Base-by-base conservation (phyloP, 2,329 filamentous ascomycete species). In the Didymella pomorum region DNA sequence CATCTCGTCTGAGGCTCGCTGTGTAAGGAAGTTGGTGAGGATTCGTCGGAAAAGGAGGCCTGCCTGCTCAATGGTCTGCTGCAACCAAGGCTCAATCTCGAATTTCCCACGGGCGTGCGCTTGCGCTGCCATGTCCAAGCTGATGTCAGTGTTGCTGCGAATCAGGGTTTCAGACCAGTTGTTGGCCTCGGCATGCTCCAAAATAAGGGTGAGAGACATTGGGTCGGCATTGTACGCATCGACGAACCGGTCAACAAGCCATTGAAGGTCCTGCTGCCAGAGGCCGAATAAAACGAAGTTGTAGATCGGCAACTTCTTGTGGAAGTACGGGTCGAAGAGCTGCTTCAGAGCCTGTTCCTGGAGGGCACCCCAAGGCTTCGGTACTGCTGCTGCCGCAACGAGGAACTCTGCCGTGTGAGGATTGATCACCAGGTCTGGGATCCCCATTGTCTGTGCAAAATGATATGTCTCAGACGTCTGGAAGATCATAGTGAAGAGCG, bases 221-320 rank as follows among this genome's bases (percentile, higher is more conserved):
- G 87, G 88, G 67, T 90, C 86, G 57, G 84, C 80, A 39, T 89
- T 89, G 74, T 95, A 92, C 9, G 86, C 85, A 58, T 93, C 89
- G 41, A 94, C 87, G 31, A 99, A 86, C 58, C 91, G 87, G 63
- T 89, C 86, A 10, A 89, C 89, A 16, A 98, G 90, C 90, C 93
- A 98, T 20, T 89, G 85, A 65, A 89, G 91, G 73, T 98, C 92
- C 72, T 95, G 93, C 66, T 90, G 89, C 93, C 94, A 98, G 6
- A 97, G 80, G 58, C 92, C 93, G 72, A 97, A 89, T 56, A 99
- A 85, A 14, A 97, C 94, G 63, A 97, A 96, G 65, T 93, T 89
- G 74, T 92, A 90, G 54, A 93, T 87, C 4, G 88, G 84, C 11
- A 92, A 87, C 55, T 88, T 86, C 76, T 93, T 93, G 70, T 88